Base-by-base conservation (phyloP, 2,329 filamentous ascomycete genomes). In the Sporothrix luriei region DNA sequence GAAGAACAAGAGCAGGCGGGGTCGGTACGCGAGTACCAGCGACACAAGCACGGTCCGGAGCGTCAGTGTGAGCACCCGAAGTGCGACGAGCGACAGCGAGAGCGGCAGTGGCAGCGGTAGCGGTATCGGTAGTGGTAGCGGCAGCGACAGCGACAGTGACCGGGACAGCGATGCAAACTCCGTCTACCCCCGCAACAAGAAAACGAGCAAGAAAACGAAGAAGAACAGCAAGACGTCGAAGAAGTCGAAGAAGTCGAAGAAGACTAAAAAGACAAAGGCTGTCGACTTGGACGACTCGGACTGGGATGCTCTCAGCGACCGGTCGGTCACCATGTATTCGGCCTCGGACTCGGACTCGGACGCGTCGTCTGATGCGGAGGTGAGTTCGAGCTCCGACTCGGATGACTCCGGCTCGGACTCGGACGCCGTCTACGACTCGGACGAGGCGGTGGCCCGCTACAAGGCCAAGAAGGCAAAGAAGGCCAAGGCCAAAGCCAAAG, bases 281-380 rank as follows among this genome's bases (percentile, higher is more conserved):
- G 43, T 13, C 21, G 48, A 51, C 33, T 43, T 40, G 52, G 61
- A 46, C 29, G 24, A 40, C 19, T 71, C 48, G 4, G 68, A 64
- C 49, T 65, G 52, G 89, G 51, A 51, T 3, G 38, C 40, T 2
- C 3, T 48, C 6, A 55, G 48, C 21, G 59, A 54, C 49, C 33
- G 46, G 11, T 66, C 61, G 4, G 21, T 26, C 14, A 59, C 59
- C 4, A 26, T 55, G n/a, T 59, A 38, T 19, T 69, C 66, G 14
- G 65, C 16, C 4, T 68, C 69, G 3, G 64, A 49, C 48, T 67
- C 64, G 33, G 62, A 55, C 21, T 29, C 57, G 26, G 33, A 29
- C 5, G 14, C 54, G 14, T 40, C 57, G n/a, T 61, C 57, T 7
- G 19, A n/a, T 10, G 1, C 14, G 40, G 40, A 43, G 11, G 11